These are phyloP conservation scores for Ulvella scutata DNA, from an alignment of 139 green algal genomes.

Conservation along the genomic window DNA sequence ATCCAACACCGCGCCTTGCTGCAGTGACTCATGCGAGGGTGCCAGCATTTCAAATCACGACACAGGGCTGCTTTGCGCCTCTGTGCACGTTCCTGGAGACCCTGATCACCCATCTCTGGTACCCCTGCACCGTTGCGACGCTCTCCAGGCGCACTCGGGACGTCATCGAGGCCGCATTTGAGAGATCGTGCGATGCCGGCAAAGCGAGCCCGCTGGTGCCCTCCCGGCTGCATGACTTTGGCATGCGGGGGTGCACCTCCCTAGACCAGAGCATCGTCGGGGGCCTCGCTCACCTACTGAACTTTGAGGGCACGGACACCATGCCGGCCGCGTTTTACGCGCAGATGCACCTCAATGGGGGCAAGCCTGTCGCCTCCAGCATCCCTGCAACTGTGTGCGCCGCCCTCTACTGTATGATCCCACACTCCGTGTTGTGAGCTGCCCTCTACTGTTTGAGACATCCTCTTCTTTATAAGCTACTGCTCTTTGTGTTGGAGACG, in stretches of 20 bases:
- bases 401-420: too few species aligned
- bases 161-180: slow-evolving; percentile 60
- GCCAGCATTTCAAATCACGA: slow-evolving; percentile 41
- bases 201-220: slow-evolving; percentile 30
- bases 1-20: background rate
- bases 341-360: slow-evolving; percentile 74
- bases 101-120: slow-evolving; percentile 72
- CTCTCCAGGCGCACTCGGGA: slow-evolving; percentile 53
- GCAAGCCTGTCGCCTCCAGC: slow-evolving; percentile 47
- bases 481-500: too few species aligned
- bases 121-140: slow-evolving; percentile 76
- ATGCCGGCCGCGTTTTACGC: slow-evolving; percentile 77
- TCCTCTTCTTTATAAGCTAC: too few species aligned
- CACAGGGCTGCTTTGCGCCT: slow-evolving; percentile 41
- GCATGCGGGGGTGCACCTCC: slow-evolving; percentile 62
- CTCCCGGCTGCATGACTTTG: slow-evolving; percentile 67
- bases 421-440: too few species aligned
- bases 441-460: too few species aligned
- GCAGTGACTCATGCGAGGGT: background rate
- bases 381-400: slow-evolving; percentile 83
- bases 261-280: slow-evolving; percentile 76
- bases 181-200: slow-evolving; percentile 40
- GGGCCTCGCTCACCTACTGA: slow-evolving; percentile 73
- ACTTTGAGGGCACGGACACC: slow-evolving; percentile 73
- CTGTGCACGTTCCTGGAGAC: slow-evolving; percentile 85